Conservation (phyloP, 1,139 yeast species). For the Scheffersomyces lignicola region DNA sequence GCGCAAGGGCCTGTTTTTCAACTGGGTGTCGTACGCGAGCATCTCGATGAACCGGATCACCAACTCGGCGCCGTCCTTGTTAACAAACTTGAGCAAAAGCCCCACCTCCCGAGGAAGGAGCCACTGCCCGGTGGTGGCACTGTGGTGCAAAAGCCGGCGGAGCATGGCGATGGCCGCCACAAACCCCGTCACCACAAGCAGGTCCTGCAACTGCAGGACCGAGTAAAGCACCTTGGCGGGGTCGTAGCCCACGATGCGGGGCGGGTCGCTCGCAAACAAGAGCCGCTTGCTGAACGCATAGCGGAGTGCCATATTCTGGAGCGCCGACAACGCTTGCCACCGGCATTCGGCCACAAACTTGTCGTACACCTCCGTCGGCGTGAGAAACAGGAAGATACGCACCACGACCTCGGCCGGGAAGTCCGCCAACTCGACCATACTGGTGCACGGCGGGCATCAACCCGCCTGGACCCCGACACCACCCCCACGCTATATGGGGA, state of each 20-base stretch:
- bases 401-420: constrained; percentile 16
- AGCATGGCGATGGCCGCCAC: constrained; percentile 7
- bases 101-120: constrained; percentile 18
- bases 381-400: constrained; percentile 11
- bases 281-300: constrained; percentile 1
- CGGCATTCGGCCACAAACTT: constrained; percentile 14
- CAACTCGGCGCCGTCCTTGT: constrained; percentile 8
- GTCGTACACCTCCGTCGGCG: constrained; percentile 13
- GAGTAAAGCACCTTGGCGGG: constrained; percentile 5
- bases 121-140: constrained; percentile 4
- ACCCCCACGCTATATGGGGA: too few species aligned
- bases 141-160: constrained; percentile 5
- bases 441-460: too few species aligned
- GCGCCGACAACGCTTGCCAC: neutral
- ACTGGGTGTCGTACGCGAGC: constrained; percentile 18
- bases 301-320: constrained; percentile 6
- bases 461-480: too few species aligned
- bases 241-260: constrained; percentile 6
- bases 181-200: constrained; percentile 5
- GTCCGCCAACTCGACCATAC: neutral
- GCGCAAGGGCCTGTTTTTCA: constrained; percentile 11
- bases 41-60: constrained; percentile 19
- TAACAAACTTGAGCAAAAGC: constrained; percentile 10
- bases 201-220: neutral
- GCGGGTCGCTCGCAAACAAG: neutral